These are phyloP conservation scores for Gillenia trifoliata DNA, from an alignment of 306 rosid species.

Conservation along the genomic window DNA sequence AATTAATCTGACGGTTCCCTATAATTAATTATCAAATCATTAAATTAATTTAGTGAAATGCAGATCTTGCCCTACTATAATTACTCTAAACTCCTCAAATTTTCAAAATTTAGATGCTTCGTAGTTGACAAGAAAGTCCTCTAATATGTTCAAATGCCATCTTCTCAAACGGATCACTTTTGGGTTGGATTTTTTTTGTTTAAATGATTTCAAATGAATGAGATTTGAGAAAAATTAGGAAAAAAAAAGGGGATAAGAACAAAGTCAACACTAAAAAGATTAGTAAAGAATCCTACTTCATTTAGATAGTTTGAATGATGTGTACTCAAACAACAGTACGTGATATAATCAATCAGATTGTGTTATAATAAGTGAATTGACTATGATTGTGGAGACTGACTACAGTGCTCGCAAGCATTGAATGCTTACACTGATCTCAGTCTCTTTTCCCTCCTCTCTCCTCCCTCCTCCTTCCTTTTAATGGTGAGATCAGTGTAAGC, in stretches of 20 bases:
- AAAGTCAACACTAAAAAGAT: background rate
- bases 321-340: no score
- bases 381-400: no score
- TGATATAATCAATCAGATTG: no score
- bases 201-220: background rate
- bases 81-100: background rate
- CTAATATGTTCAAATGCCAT: background rate
- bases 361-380: no score
- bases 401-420: no score
- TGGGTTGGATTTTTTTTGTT: no score
- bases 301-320: background rate
- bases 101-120: background rate
- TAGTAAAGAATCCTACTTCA: background rate
- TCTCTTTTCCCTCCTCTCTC: no score
- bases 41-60: background rate
- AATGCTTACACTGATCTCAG: no score
- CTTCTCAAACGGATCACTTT: background rate
- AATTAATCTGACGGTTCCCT: background rate
- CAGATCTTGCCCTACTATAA: constrained; percentile 3
- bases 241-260: background rate
- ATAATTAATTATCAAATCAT: background rate
- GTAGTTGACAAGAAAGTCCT: background rate
- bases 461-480: no score
- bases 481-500: no score
- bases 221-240: background rate